These are phyloP conservation scores for Rhodosporidiobolus odoratus DNA, from an alignment of 768 basidiomycete species.

Conservation along the genomic window DNA sequence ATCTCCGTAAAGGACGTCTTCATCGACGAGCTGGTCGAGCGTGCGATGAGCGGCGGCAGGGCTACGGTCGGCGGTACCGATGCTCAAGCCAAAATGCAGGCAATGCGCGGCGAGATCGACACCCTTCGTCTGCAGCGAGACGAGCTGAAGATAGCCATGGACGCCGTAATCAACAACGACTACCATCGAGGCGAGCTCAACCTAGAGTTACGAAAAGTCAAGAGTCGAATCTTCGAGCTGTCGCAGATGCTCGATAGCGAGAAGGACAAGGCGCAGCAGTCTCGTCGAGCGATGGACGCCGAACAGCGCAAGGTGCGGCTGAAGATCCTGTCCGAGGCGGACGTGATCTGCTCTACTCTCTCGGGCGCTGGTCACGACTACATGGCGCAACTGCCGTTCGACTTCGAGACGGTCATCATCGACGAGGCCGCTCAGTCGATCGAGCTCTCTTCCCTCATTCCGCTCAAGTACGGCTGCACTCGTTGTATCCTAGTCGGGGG, in stretches of 20 bases:
- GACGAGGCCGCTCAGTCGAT: constrained; percentile 98
- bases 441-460: constrained; percentile 89
- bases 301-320: constrained; percentile 65
- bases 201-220: constrained; percentile 64
- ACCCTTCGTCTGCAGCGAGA: constrained; percentile 59
- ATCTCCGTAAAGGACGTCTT: constrained; percentile 76
- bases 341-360: constrained; percentile 88
- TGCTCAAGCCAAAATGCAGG: constrained; percentile 54
- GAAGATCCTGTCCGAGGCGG: constrained; percentile 77
- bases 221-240: constrained; percentile 60
- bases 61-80: constrained; percentile 49
- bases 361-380: constrained; percentile 88
- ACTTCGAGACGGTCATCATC: constrained; percentile 93
- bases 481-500: constrained; percentile 92
- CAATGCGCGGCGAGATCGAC: constrained; percentile 64
- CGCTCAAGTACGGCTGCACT: constrained; percentile 75
- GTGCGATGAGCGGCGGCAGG: constrained; percentile 53
- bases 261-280: constrained; percentile 76
- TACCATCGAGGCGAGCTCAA: constrained; percentile 58
- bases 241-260: constrained; percentile 67
- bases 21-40: constrained; percentile 77
- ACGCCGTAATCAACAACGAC: constrained; percentile 56
- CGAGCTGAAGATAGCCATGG: constrained; percentile 61
- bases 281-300: constrained; percentile 74
- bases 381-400: constrained; percentile 60